Base-by-base conservation (phyloP, 345 rosid genomes). In the Durio zibethinus region DNA sequence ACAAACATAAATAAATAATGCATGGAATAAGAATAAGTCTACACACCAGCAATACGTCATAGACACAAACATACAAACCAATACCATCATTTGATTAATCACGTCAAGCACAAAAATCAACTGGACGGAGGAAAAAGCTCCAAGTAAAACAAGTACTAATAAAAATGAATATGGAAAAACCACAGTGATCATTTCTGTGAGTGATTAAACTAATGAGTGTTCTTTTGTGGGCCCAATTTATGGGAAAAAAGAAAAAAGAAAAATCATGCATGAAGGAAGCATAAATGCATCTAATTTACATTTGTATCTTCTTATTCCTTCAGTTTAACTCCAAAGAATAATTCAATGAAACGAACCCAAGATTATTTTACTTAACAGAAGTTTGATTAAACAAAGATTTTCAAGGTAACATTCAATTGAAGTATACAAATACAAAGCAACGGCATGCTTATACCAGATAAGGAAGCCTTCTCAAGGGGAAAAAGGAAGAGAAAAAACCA, bases 231-330 rank as follows among this genome's bases (percentile, higher is more conserved):
- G 80, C 21, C 83, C 85, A 78, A 29, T 54, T 36, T 52, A 25
- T 40, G 27, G 25, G 20, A 29, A 53, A 63, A 64, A 29, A 53
- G 48, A 64, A 36, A 80, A 72, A 54, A 50, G 64, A 16, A 25
- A 69, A 23, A 18, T 29, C 80, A 83, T 80, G 89, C 82, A 83
- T 79, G 79, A 80, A 79, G 63, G 74, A 77, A 73, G 45, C 59
- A 67, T 60, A n/a, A 80, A 80, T 62, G n/a, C 23, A 78, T 76
- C 73, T 47, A 77, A 74, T 80, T 62, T 75, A 73, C 61, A 9
- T 54, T 18, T 63, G 12, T 27, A 74, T 82, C 75, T 61, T 36
- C 76, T 54, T 72, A 66, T 72, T 67, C 59, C 48, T 20, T 45
- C 64, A 69, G 36, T 52, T 47, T 65, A 18, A 81, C 74, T 76